Base-by-base conservation (phyloP, 148 eudicot genomes). In the Rhododendron henanense region DNA sequence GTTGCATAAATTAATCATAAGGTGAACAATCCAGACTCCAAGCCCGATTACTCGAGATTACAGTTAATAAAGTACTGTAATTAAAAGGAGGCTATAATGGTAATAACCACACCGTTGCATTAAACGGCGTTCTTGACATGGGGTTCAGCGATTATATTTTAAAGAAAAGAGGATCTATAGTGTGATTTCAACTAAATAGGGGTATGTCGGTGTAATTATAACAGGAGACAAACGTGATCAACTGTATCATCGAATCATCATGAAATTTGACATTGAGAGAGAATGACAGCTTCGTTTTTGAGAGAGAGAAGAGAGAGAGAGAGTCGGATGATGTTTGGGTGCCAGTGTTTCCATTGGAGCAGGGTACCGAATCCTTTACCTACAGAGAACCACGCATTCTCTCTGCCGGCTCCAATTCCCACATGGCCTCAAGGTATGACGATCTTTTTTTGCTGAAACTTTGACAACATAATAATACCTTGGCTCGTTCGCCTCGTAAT, bases 391-490 rank as follows among this genome's bases (percentile, higher is more conserved):
- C 71, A 87, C 44, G n/a, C 87, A 59, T 94, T 94, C 92, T 90
- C 91, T 63, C 92, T 96, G 48, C 96, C 98, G 71, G 92, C 92
- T 59, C 94, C 98, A 45, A 83, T 93, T 81, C 96, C 98, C 5
- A 84, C 90, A 31, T 96, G 98, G 98, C 98, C 96, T 87, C 82
- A 84, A 88, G 98, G 98, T 96, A 82, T 37, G 21, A 57, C 10
- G 10, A 15, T 55, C 39, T 53, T 10, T 10, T 45, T 3, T 7
- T n/a, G 75, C 37, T 45, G 5, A 14, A 53, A 37, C 41, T 84
- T 84, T 48, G 5, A 41, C 45, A 41, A 41, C 45, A 41, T 41
- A 41, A 39, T 5, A 39, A 41, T 41, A 41, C 45, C 45, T 41
- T 41, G 45, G 45, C 45, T 41, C 7, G 45, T 41, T 41, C 1